phyloP scores from a whole-genome alignment of 1,139 yeast species.

The Citeromyces hawaiiensis region DNA sequence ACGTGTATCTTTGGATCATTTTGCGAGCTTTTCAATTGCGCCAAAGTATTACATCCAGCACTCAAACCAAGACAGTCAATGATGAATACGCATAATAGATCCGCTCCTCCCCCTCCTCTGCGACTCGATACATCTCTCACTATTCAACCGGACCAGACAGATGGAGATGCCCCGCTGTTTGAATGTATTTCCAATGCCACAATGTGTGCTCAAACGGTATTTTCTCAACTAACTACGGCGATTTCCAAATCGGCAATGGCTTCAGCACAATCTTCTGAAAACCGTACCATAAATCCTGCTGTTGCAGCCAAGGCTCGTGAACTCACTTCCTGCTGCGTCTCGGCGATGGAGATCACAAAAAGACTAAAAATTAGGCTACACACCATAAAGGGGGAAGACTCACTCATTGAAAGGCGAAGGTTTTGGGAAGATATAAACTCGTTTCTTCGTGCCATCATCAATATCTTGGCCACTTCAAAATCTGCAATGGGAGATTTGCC shows the following conservation, averaged over 20 bases:
- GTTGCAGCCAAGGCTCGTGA: constrained; percentile 64
- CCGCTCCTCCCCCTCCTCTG: constrained; percentile 13
- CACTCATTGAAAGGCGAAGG: constrained; percentile 33
- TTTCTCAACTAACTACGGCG: constrained; percentile 66
- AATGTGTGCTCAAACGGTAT: constrained; percentile 65
- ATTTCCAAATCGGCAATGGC: constrained; percentile 61
- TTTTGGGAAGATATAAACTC: constrained; percentile 84
- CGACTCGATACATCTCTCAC: constrained; percentile 6
- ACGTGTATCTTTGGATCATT: constrained; percentile 63
- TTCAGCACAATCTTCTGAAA: constrained; percentile 19
- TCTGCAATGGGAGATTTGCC: constrained; percentile 74
- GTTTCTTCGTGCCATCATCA: constrained; percentile 72
- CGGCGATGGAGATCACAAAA: constrained; percentile 71
- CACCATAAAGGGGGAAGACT: constrained; percentile 30
- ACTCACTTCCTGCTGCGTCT: constrained; percentile 62
- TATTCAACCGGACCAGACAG: constrained; percentile 8
- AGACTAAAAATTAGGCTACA: constrained; percentile 45
- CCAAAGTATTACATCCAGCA: constrained; percentile 34
- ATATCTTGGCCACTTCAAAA: constrained; percentile 73
- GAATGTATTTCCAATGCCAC: constrained; percentile 67
- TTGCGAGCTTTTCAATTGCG: constrained; percentile 65
- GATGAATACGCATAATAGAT: constrained; percentile 4
- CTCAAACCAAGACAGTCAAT: constrained; percentile 1
- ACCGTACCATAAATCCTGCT: constrained; percentile 18
- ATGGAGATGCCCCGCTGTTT: constrained; percentile 61